Percentiles rank a stretch among this genome's conserved stretches.
Evolutionary conservation across 257 asterid genomes (phyloP).

Genomic region (Capsicum chinense): DNA sequence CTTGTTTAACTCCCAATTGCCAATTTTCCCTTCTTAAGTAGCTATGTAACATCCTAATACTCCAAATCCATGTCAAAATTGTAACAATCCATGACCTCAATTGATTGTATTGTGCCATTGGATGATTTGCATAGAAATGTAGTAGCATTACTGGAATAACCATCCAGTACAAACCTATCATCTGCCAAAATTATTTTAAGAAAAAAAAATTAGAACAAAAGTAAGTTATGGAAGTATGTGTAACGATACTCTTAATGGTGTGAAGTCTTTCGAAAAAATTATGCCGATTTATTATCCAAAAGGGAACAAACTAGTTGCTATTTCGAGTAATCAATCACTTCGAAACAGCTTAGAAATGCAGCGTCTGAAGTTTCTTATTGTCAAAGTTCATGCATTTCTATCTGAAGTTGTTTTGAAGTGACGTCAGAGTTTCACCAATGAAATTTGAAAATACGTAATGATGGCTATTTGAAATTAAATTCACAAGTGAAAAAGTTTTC

Average conservation of each 20-base stretch:
- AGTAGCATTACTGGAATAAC: conserved; percentile 72
- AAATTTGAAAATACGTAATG: background rate
- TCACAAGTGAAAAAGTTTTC: no score
- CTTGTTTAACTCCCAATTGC: conserved; percentile 94
- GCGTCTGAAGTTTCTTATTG: no score
- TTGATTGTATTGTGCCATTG: conserved; percentile 47
- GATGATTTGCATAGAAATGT: conserved; percentile 68
- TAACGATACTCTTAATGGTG: no score
- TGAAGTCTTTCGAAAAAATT: no score
- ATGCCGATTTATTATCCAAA: no score
- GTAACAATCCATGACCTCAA: conserved; percentile 73
- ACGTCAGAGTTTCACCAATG: background rate
- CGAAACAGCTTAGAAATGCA: no score
- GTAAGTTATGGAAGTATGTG: background rate
- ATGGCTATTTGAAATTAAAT: no score
- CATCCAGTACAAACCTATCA: conserved; percentile 96
- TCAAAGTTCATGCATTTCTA: no score
- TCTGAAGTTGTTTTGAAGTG: no score
- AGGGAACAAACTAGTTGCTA: no score
- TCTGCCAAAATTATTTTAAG: conserved; percentile 44
- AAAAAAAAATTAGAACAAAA: no score
- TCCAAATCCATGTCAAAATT: conserved; percentile 77
- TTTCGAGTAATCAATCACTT: no score
- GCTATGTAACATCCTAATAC: conserved; percentile 78
- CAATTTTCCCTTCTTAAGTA: conserved; percentile 93